These are phyloP conservation scores for Trametes pubescens DNA, from an alignment of 1,284 basidiomycete genomes.

Conservation along the genomic window DNA sequence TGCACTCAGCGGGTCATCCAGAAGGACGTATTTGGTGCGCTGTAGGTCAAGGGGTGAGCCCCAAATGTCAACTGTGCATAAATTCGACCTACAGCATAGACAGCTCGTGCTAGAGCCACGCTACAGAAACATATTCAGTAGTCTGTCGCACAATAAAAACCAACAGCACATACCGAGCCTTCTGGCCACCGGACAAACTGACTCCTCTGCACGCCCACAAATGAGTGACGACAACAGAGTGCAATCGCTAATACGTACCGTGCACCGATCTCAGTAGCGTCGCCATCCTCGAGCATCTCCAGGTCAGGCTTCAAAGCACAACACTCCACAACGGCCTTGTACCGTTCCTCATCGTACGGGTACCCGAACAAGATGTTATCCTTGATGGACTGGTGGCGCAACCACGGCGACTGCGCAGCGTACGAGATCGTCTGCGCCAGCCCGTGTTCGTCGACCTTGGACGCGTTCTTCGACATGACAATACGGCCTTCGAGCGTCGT, in stretches of 20 bases:
- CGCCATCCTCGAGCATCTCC: constrained; percentile 54
- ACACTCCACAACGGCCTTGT: constrained; percentile 68
- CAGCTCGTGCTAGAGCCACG: constrained; percentile 74
- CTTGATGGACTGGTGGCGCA: constrained; percentile 71
- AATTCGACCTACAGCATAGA: constrained; percentile 56
- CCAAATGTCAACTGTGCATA: neutral
- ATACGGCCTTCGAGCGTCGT: constrained; percentile 59
- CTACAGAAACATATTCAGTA: constrained; percentile 40
- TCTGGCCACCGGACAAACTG: constrained; percentile 73
- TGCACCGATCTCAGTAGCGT: constrained; percentile 47
- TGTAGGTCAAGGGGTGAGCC: constrained; percentile 8
- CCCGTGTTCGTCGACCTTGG: constrained; percentile 66
- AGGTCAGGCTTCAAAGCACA: constrained; percentile 79
- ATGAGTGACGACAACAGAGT: neutral
- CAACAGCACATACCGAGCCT: constrained; percentile 54
- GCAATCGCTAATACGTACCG: constrained; percentile 33
- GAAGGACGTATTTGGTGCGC: constrained; percentile 66
- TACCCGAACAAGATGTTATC: constrained; percentile 80
- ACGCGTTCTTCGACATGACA: constrained; percentile 70
- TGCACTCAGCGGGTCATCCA: constrained; percentile 79
- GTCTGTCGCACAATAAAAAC: neutral
- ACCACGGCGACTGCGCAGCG: constrained; percentile 86
- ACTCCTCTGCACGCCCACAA: constrained; percentile 49
- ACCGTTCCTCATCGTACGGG: constrained; percentile 70
- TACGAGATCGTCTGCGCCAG: constrained; percentile 84